Evolutionary conservation across 257 asterid species (phyloP), one percentile per base, ranked within the genome.

Genomic region (Lantana camara): DNA sequence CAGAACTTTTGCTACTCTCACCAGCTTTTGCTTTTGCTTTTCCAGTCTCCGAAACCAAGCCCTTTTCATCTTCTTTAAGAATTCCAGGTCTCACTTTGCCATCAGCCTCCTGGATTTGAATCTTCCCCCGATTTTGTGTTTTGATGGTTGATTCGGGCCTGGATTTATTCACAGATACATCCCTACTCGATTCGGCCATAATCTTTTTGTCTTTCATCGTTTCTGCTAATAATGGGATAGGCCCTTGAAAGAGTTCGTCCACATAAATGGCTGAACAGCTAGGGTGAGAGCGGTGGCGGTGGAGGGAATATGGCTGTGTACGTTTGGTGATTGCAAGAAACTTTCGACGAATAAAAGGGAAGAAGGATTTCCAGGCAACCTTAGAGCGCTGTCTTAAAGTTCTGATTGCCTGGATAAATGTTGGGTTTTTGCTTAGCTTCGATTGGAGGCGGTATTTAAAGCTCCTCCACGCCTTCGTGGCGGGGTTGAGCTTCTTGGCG

Each of bases 391-490:
- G 69, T 66, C 74, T 72, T 48, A 74, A 27, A 59, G 13, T 58
- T 63, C 35, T 72, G 46, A 77, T 14, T 59, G 73, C 7, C 58
- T 56, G 68, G 44, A 54, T 56, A 29, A 75, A 51, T n/a, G 64
- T 76, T n/a, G 73, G 48, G 4, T 72, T 55, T 9, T 19, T 63
- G 32, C 32, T 27, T 8, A 74, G 29, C 46, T 67, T 79, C 2
- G 77, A 63, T 68, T 59, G 72, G 47, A 75, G 60, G 35, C 58
- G 67, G 72, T 35, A 52, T 24, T 64, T 59, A 57, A 75, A 71
- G 73, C 66, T 75, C 55, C 70, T 76, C 77, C 77, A 77, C 47
- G 75, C 73, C 10, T 66, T 78, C 68, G 44, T 79, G 57, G 78
- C 62, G 57, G 80, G 79, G 15, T 45, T 17, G 70, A 76, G 73